phyloP scores from a whole-genome alignment of 2,329 filamentous ascomycete species.

The Ascomycota sp. region DNA sequence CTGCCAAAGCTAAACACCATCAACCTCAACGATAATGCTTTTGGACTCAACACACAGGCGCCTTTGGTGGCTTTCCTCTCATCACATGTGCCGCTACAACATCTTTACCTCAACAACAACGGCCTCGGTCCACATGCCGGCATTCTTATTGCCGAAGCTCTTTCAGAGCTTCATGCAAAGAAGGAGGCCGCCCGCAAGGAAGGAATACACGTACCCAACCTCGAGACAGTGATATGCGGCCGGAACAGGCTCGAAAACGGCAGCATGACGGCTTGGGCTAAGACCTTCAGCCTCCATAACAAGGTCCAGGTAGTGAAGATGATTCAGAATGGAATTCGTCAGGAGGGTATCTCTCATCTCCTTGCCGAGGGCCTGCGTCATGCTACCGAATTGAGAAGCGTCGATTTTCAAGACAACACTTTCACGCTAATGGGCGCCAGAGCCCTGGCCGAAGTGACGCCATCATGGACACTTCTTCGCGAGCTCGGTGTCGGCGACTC shows the following conservation, averaged over 20 bases:
- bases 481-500: constrained; percentile 84
- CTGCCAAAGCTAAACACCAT: constrained; percentile 72
- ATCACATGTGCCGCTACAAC: constrained; percentile 69
- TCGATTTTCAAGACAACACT: constrained; percentile 95
- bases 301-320: constrained; percentile 76
- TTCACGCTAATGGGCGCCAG: constrained; percentile 65
- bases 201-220: constrained; percentile 50
- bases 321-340: constrained; percentile 93
- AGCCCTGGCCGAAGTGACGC: constrained; percentile 53
- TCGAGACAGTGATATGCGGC: constrained; percentile 94
- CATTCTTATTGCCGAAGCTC: constrained; percentile 67
- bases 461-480: constrained; percentile 49
- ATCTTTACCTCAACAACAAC: constrained; percentile 95
- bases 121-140: constrained; percentile 83
- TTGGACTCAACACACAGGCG: constrained; percentile 83
- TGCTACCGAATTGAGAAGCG: constrained; percentile 42
- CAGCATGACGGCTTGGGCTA: constrained; percentile 88
- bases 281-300: constrained; percentile 60
- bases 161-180: constrained; percentile 59
- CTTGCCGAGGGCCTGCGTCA: constrained; percentile 57
- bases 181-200: constrained; percentile 57
- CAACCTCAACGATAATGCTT: constrained; percentile 94
- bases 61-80: constrained; percentile 83
- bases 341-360: constrained; percentile 70
- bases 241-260: constrained; percentile 90